phyloP scores from a whole-genome alignment of 257 asterid species.

The Paulownia fortunei region DNA sequence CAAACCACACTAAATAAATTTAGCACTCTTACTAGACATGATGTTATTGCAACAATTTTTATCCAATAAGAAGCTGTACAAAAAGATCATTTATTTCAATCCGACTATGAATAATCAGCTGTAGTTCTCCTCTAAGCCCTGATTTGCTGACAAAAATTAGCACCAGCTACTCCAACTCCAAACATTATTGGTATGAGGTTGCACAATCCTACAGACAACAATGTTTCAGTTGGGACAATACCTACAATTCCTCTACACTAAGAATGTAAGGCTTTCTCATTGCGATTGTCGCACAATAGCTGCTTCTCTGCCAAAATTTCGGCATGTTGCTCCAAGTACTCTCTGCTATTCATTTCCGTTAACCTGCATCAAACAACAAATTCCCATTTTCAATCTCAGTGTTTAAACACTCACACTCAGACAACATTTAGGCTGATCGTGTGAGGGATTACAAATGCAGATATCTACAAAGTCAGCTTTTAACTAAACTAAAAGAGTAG shows the following conservation, averaged over 20 bases:
- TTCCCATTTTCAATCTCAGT: constrained; percentile 24
- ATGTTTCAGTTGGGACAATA: constrained; percentile 9
- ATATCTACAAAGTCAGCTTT: background rate
- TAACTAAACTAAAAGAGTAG: background rate
- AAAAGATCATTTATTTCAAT: constrained; percentile 24
- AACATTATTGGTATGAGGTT: constrained; percentile 1
- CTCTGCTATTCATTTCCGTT: constrained; percentile 81
- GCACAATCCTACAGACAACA: constrained; percentile 40
- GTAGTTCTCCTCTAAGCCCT: background rate
- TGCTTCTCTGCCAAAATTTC: constrained; percentile 46
- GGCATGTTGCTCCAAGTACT: constrained; percentile 78
- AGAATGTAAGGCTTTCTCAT: constrained; percentile 24
- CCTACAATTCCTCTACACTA: background rate
- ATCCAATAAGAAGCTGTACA: constrained; percentile 24
- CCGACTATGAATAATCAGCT: constrained; percentile 24
- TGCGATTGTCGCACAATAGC: background rate
- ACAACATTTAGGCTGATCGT: too few species aligned
- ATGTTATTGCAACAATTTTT: background rate
- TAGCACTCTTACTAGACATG: background rate
- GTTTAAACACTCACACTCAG: background rate
- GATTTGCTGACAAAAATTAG: constrained; percentile 22
- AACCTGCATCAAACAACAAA: constrained; percentile 44
- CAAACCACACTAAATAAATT: background rate
- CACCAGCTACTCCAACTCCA: background rate
- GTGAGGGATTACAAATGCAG: background rate